Evolutionary conservation across 1,139 yeast species (phyloP).

Genomic region (Nadsonia commutata): DNA sequence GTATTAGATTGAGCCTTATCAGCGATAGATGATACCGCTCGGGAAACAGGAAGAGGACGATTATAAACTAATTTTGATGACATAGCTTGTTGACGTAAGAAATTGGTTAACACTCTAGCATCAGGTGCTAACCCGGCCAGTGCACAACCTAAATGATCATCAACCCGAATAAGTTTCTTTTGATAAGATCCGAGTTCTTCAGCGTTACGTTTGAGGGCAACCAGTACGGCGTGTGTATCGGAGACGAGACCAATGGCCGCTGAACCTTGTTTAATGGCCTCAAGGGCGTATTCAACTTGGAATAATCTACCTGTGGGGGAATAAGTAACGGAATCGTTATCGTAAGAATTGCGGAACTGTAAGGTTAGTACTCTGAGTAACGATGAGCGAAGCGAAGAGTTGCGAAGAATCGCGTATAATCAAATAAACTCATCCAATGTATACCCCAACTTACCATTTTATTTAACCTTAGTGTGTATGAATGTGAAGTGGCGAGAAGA

Average conservation of each 20-base stretch:
- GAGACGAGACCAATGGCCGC: slow-evolving; percentile 93
- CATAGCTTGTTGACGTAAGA: slow-evolving; percentile 82
- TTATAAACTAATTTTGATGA: slow-evolving; percentile 73
- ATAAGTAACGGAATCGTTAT: slow-evolving; percentile 93
- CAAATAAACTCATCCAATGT: too few relatives aligned
- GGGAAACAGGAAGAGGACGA: slow-evolving; percentile 73
- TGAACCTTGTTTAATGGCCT: slow-evolving; percentile 95
- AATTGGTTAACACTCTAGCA: slow-evolving; percentile 83
- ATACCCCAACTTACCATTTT: too few relatives aligned
- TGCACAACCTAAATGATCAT: slow-evolving; percentile 87
- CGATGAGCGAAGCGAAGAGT: too few relatives aligned
- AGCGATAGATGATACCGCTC: slow-evolving; percentile 76
- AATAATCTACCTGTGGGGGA: slow-evolving; percentile 95
- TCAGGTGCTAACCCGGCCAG: slow-evolving; percentile 97
- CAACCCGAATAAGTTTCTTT: slow-evolving; percentile 81
- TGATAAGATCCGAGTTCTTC: slow-evolving; percentile 96
- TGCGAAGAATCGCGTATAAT: too few relatives aligned
- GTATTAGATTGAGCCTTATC: slow-evolving; percentile 97
- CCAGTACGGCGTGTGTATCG: slow-evolving; percentile 74
- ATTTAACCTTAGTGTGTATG: too few relatives aligned
- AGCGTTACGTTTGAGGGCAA: slow-evolving; percentile 78
- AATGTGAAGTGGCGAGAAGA: too few relatives aligned
- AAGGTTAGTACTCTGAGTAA: too few relatives aligned
- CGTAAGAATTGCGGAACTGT: slow-evolving; percentile 93
- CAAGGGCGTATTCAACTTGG: slow-evolving; percentile 91